Base-by-base conservation (phyloP, 768 basidiomycete genomes). In the Suillus luteus region DNA sequence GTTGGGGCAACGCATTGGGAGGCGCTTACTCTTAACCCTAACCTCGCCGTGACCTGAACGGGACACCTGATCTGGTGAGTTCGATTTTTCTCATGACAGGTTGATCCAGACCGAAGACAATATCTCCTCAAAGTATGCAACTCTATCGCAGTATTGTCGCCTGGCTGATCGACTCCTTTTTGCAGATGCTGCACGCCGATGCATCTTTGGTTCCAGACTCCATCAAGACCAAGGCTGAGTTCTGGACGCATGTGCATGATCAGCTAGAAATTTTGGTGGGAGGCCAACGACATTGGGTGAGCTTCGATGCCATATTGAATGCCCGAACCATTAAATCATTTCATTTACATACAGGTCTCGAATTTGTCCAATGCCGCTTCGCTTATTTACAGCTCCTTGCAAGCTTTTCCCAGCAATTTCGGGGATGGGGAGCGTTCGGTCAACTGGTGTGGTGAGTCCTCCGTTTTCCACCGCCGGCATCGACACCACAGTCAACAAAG, bases 391-490 rank as follows among this genome's bases (percentile, higher is more conserved):
- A 86, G 89, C 69, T 83, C 91, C 12, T 83, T 95, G 54, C 83
- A 86, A 55, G 87, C 86, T 17, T 96, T 89, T 66, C 76, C 80
- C 14, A 71, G 81, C 31, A 77, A 84, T 70, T 95, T 92, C 68
- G 93, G 92, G 35, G 69, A 70, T 41, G 78, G 75, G 5, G 78
- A 84, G 43, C 84, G 86, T 60, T 85, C 90, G 3, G 92, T 96
- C 24, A 96, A 96, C 72, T 98, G 95, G 96, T 90, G 90, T 79
- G 96, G 96, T 95, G 69, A 78, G 92, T 77, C 35, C 31, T n/a
- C 35, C 14, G 7, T 35, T 41, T 61, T 15, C 31, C 15, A 51
- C 37, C 38, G 22, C 63, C 51, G 24, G 46, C 41, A n/a, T 38
- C 24, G n/a, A 41, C 51, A 52, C 41, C 48, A 52, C 51, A 31